These are phyloP conservation scores for Exidia glandulosa DNA, from an alignment of 768 basidiomycete species.

Conservation along the genomic window DNA sequence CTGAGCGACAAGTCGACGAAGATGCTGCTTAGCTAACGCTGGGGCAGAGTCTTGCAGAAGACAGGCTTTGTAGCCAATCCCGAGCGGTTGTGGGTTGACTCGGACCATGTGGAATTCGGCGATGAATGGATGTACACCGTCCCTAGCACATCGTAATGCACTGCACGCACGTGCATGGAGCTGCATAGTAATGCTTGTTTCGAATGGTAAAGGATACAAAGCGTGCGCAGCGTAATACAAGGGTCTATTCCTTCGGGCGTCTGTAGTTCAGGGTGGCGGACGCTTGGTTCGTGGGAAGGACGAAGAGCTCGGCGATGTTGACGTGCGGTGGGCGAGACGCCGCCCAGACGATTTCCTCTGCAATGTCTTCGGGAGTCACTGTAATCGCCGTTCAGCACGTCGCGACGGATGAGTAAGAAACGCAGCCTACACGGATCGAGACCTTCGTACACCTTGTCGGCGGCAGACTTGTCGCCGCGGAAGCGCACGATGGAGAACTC, in stretches of 20 bases:
- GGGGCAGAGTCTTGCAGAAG: neutral
- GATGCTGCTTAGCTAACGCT: neutral
- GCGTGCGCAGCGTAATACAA: too few species aligned
- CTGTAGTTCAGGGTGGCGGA: constrained; percentile 35
- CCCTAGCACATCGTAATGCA: too few species aligned
- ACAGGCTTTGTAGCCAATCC: neutral
- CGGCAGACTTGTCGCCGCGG: constrained; percentile 70
- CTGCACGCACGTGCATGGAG: too few species aligned
- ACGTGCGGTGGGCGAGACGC: constrained; percentile 87
- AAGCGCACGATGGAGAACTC: constrained; percentile 89
- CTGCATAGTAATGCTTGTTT: too few species aligned
- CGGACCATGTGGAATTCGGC: neutral
- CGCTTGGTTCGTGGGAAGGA: constrained; percentile 76
- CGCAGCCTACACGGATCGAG: constrained; percentile 62
- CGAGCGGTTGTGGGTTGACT: neutral
- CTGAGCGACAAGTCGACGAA: too few species aligned
- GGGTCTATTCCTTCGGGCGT: constrained; percentile 10
- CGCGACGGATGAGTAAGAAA: neutral
- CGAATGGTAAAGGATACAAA: too few species aligned
- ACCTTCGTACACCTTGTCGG: constrained; percentile 86
- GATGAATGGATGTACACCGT: neutral
- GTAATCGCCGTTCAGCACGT: neutral
- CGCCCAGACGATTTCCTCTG: constrained; percentile 97
- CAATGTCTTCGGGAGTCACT: constrained; percentile 82
- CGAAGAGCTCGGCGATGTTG: constrained; percentile 72